phyloP scores from a whole-genome alignment of 139 green algal genomes.

The Marvania coccoides region DNA sequence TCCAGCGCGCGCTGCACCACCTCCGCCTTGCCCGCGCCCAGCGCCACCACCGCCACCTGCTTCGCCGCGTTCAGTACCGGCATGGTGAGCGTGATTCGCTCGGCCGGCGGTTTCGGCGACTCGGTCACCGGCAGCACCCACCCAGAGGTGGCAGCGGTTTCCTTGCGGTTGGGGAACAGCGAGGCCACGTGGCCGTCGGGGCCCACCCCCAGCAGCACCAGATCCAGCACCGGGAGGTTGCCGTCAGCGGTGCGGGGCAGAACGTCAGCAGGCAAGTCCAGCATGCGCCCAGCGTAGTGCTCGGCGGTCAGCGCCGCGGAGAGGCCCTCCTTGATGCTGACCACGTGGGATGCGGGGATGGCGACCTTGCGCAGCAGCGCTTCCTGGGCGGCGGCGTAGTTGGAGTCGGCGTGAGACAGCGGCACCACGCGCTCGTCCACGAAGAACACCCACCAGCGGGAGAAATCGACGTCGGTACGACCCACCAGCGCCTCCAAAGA shows the following conservation, averaged over 20 bases:
- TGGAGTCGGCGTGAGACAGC: slow-evolving; percentile 62
- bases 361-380: slow-evolving; percentile 62
- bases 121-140: slow-evolving; percentile 86
- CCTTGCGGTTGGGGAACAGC: slow-evolving; percentile 87
- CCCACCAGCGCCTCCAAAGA: slow-evolving; percentile 45
- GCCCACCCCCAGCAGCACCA: slow-evolving; percentile 91
- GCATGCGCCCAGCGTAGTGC: slow-evolving; percentile 48
- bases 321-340: slow-evolving; percentile 45
- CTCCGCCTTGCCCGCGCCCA: slow-evolving; percentile 65
- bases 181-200: slow-evolving; percentile 96
- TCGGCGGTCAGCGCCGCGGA: slow-evolving; percentile 33
- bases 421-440: slow-evolving; percentile 85
- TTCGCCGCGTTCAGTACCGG: slow-evolving; percentile 77
- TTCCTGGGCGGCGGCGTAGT: slow-evolving; percentile 57
- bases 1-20: slow-evolving; percentile 82
- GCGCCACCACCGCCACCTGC: slow-evolving; percentile 33
- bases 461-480: slow-evolving; percentile 45
- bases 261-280: slow-evolving; percentile 38
- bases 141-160: slow-evolving; percentile 35
- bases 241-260: slow-evolving; percentile 46
- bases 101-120: slow-evolving; percentile 93
- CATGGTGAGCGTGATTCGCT: slow-evolving; percentile 92
- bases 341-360: slow-evolving; percentile 45
- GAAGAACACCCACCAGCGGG: slow-evolving; percentile 71
- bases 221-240: slow-evolving; percentile 77